phyloP scores from a whole-genome alignment of 139 green algal species.

The Prasinococcaceae sp. region DNA sequence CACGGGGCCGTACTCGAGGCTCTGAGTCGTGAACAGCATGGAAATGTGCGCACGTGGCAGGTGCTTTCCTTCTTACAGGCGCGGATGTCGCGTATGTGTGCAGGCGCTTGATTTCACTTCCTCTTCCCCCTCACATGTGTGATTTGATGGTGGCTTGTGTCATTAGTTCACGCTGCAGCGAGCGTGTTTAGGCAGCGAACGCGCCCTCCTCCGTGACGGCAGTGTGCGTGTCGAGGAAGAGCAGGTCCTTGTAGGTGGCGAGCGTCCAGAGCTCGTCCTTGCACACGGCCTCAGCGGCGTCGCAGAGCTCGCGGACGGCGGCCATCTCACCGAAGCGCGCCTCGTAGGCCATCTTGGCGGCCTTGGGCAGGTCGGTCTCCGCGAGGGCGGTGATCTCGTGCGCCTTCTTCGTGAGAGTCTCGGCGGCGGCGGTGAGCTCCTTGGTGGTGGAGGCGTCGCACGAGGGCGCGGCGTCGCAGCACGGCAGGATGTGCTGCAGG shows the following conservation, averaged over 20 bases:
- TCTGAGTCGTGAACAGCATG: too few relatives aligned
- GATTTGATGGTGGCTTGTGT: too few relatives aligned
- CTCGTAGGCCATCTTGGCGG: slow-evolving; percentile 1
- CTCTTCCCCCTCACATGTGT: too few relatives aligned
- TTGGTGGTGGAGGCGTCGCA: background rate
- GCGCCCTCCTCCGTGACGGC: too few relatives aligned
- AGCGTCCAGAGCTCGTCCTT: slow-evolving; percentile 7
- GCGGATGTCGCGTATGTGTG: too few relatives aligned
- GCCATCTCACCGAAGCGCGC: slow-evolving; percentile 14
- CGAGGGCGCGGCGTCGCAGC: slow-evolving; percentile 1
- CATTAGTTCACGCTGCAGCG: too few relatives aligned
- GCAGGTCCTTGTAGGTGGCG: slow-evolving; percentile 12
- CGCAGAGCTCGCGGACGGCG: slow-evolving; percentile 6
- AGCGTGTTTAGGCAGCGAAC: too few relatives aligned
- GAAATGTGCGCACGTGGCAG: too few relatives aligned
- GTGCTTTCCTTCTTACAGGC: too few relatives aligned
- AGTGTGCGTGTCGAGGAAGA: slow-evolving; percentile 19
- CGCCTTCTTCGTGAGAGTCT: background rate
- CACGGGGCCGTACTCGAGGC: too few relatives aligned
- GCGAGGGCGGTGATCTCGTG: too few relatives aligned
- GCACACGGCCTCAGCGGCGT: slow-evolving; percentile 6
- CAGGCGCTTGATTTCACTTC: too few relatives aligned
- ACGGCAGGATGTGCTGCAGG: slow-evolving; percentile 17
- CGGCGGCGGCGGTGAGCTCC: background rate
- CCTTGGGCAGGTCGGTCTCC: background rate